A percentile compares a stretch with the other conserved stretches of the same genome.
Conservation (phyloP, 345 rosid genomes). For the Syzygium jambos region DNA sequence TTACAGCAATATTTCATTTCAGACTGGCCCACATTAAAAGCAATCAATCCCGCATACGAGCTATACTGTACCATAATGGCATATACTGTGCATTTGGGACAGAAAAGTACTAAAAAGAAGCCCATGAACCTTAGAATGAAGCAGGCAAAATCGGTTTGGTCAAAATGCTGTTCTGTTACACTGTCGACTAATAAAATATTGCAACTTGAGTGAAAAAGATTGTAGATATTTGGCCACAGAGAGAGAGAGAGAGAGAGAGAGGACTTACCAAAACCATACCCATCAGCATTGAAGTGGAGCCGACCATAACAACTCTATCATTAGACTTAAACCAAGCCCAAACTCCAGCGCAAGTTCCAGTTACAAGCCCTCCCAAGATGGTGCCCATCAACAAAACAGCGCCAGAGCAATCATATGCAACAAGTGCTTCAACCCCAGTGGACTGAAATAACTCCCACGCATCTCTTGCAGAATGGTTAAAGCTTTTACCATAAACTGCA, state of each 20-base stretch:
- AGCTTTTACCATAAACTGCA: slow-evolving; percentile 88
- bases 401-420: slow-evolving; percentile 94
- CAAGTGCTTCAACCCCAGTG: slow-evolving; percentile 95
- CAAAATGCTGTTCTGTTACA: not conserved
- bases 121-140: not conserved
- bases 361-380: slow-evolving; percentile 77
- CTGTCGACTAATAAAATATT: not conserved
- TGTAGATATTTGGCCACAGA: not conserved
- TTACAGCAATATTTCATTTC: not conserved
- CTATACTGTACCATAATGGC: not conserved
- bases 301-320: slow-evolving; percentile 73
- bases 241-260: not conserved
- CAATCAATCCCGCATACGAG: not conserved
- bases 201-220: not conserved
- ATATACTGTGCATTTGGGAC: not conserved
- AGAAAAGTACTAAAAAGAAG: not conserved
- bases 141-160: not conserved
- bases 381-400: slow-evolving; percentile 93
- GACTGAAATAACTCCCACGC: slow-evolving; percentile 98
- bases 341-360: slow-evolving; percentile 77
- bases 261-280: slow-evolving; percentile 88
- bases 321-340: slow-evolving; percentile 72
- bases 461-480: slow-evolving; percentile 90
- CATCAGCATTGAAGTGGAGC: slow-evolving; percentile 90
- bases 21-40: not conserved